These are phyloP conservation scores for Aspergillus proliferans DNA, from an alignment of 2,329 filamentous ascomycete genomes.

Conservation along the genomic window DNA sequence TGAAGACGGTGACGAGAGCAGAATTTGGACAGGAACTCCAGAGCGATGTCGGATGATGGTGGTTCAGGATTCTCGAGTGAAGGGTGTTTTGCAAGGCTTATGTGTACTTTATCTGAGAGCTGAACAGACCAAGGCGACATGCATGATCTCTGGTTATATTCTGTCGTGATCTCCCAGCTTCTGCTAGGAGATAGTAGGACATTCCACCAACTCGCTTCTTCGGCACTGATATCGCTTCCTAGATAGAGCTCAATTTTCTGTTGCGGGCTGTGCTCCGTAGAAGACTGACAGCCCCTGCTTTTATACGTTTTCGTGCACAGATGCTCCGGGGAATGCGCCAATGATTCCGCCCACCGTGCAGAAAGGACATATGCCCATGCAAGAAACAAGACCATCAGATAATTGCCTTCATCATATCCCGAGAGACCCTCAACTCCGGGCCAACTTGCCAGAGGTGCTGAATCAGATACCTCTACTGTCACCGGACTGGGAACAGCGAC, in stretches of 20 bases:
- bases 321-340: slow-evolving; percentile 12
- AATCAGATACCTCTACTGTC: slow-evolving; percentile 11
- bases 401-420: slow-evolving; percentile 16
- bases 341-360: slow-evolving; percentile 17
- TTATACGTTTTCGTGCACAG: slow-evolving; percentile 8
- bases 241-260: slow-evolving; percentile 8
- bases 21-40: slow-evolving; percentile 17
- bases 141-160: slow-evolving; percentile 12
- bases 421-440: slow-evolving; percentile 13
- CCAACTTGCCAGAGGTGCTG: slow-evolving; percentile 12
- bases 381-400: slow-evolving; percentile 15
- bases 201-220: slow-evolving; percentile 13
- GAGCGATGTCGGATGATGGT: slow-evolving; percentile 10
- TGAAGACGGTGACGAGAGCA: slow-evolving; percentile 14
- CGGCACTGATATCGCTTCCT: slow-evolving; percentile 6
- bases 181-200: slow-evolving; percentile 7
- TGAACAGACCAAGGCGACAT: slow-evolving; percentile 17
- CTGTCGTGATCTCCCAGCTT: slow-evolving; percentile 11
- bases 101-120: slow-evolving; percentile 3
- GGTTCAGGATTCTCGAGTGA: neutral
- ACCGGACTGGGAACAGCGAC: slow-evolving; percentile 4
- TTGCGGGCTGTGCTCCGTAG: slow-evolving; percentile 1
- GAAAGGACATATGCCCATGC: slow-evolving; percentile 22
- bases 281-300: neutral
- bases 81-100: slow-evolving; percentile 1